These are phyloP conservation scores for Acanthamoeba healyi DNA, from an alignment of 208 protist genomes.

Conservation along the genomic window DNA sequence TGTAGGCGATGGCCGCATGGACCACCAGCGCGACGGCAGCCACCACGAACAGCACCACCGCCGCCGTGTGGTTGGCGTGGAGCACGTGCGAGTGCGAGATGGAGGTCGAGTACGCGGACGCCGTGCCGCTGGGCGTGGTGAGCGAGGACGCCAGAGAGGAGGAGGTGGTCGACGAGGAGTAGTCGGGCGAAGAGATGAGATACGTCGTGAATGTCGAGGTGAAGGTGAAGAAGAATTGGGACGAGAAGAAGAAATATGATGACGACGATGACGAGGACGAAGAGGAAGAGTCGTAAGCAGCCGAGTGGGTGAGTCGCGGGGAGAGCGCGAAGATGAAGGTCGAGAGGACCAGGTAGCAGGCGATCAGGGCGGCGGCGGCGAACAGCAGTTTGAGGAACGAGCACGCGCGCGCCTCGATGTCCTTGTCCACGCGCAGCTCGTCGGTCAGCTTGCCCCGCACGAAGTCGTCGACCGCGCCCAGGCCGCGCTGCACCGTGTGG, in stretches of 20 bases:
- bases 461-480: not conserved
- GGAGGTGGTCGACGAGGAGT: not conserved
- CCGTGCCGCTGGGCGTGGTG: not conserved
- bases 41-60: not conserved
- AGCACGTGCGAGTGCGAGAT: not conserved
- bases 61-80: not conserved
- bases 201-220: not conserved
- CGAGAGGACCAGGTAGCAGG: not conserved
- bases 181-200: not conserved
- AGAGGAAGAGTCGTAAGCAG: not conserved
- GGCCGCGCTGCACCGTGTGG: not conserved
- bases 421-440: not conserved
- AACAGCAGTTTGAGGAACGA: not conserved
- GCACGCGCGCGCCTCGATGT: not conserved
- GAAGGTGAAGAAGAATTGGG: conserved; percentile 31
- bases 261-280: not conserved
- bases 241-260: not conserved
- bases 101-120: not conserved
- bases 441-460: too few relatives aligned
- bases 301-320: not conserved
- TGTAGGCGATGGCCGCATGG: not conserved
- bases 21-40: not conserved
- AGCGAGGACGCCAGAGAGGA: not conserved
- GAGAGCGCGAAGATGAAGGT: not conserved
- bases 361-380: not conserved